Conservation (phyloP, 2,329 filamentous ascomycete genomes). For the Stachybotrys elegans region DNA sequence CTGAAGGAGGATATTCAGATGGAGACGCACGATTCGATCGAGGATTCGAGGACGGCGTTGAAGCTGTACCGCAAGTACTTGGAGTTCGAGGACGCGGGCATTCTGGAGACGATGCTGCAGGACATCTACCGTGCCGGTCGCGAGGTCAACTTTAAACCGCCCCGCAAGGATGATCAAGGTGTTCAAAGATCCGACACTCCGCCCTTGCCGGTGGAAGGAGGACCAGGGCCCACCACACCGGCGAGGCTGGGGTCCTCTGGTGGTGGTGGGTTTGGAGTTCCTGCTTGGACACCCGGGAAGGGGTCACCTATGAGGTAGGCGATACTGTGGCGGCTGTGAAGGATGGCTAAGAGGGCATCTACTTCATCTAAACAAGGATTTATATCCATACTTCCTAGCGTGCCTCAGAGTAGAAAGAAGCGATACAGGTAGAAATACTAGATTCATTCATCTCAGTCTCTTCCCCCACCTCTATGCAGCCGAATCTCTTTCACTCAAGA, state of each 20-base stretch:
- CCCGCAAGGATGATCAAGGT: conserved; percentile 39
- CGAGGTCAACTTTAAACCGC: conserved; percentile 47
- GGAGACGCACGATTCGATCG: conserved; percentile 89
- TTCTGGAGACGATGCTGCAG: conserved; percentile 76
- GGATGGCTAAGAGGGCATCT: too few species aligned
- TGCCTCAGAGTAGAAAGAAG: too few species aligned
- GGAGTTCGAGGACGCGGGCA: conserved; percentile 81
- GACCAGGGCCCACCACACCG: conserved; percentile 41
- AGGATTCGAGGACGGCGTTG: conserved; percentile 87
- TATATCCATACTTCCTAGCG: too few species aligned
- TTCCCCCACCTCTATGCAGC: too few species aligned
- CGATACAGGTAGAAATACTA: too few species aligned
- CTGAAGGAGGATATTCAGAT: conserved; percentile 92
- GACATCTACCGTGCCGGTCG: conserved; percentile 66
- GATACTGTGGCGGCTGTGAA: conserved; percentile 6
- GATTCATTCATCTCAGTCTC: too few species aligned
- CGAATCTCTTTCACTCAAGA: too few species aligned
- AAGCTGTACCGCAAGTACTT: conserved; percentile 85
- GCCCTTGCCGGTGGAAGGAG: conserved; percentile 36
- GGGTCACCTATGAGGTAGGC: conserved; percentile 29
- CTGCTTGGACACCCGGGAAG: conserved; percentile 41
- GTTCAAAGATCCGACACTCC: conserved; percentile 49
- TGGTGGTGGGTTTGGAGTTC: conserved; percentile 32
- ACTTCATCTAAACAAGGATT: too few species aligned
- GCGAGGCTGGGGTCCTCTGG: conserved; percentile 27